phyloP scores from a whole-genome alignment of 225 moss, liverwort and hornwort species.

The Anthoceros angustus region DNA sequence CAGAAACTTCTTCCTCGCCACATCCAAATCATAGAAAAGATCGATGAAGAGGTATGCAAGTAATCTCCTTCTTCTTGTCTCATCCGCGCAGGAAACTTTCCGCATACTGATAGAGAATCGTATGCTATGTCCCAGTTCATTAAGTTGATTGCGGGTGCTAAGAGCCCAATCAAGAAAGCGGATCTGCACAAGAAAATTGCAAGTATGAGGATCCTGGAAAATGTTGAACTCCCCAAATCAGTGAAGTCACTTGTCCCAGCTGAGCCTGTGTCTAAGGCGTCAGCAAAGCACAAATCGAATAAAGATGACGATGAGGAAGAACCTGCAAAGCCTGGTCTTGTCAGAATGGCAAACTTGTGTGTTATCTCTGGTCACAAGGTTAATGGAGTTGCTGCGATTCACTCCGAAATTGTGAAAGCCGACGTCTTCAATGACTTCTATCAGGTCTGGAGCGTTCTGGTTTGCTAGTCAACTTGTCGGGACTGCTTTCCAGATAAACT shows the following conservation, averaged over 20 bases:
- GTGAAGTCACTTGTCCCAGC: conserved; percentile 15
- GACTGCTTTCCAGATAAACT: not conserved
- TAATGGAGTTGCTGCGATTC: conserved; percentile 92
- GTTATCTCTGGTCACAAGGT: conserved; percentile 81
- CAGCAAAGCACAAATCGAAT: conserved; percentile 4
- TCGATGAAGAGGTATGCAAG: conserved; percentile 51
- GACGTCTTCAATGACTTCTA: conserved; percentile 92
- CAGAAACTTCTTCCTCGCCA: conserved; percentile 77
- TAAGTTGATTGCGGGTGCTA: conserved; percentile 25
- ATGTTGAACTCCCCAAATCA: conserved; percentile 30
- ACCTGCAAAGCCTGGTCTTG: conserved; percentile 21
- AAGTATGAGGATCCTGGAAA: conserved; percentile 67
- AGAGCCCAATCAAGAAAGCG: conserved; percentile 31
- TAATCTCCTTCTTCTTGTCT: not conserved
- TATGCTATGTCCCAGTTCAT: conserved; percentile 45
- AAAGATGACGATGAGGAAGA: conserved; percentile 7
- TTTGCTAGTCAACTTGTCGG: not conserved
- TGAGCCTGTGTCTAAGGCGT: conserved; percentile 17
- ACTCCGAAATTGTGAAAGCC: conserved; percentile 87
- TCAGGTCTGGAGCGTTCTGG: conserved; percentile 32
- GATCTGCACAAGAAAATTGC: conserved; percentile 33
- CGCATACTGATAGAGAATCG: conserved; percentile 1
- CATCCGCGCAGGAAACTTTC: not conserved
- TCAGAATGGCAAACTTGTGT: conserved; percentile 93
- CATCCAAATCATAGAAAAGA: conserved; percentile 63